Conservation (phyloP, 2,329 filamentous ascomycete genomes). For the Bipolaris bicolor region DNA sequence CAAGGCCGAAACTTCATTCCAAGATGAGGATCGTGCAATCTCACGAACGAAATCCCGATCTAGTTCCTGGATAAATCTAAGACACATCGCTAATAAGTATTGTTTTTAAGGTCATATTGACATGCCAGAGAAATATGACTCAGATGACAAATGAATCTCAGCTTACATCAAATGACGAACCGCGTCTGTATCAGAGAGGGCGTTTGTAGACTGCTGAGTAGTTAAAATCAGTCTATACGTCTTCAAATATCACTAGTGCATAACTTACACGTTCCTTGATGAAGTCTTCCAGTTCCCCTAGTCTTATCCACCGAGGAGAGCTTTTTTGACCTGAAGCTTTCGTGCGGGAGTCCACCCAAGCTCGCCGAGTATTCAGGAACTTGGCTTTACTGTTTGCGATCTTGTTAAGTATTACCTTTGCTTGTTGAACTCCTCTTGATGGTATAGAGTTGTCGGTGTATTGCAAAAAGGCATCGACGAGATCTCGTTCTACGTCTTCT, state of each 20-base stretch:
- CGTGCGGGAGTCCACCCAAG: not conserved
- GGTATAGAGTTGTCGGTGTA: not conserved
- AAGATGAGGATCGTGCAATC: not conserved
- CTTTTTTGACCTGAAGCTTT: not conserved
- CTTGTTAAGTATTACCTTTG: not conserved
- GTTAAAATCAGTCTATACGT: not conserved
- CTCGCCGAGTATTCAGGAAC: not conserved
- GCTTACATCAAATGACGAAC: not conserved
- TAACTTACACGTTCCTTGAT: not conserved
- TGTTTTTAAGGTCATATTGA: too few species aligned
- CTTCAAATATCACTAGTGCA: not conserved
- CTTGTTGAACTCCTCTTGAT: not conserved
- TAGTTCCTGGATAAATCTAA: not conserved
- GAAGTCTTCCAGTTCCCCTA: not conserved
- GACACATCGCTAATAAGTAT: not conserved
- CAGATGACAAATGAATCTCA: too few species aligned
- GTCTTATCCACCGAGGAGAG: not conserved
- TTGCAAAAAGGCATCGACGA: not conserved
- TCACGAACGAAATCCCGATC: not conserved
- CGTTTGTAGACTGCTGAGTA: not conserved
- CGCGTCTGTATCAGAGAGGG: not conserved
- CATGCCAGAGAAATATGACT: not conserved
- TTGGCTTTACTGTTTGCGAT: not conserved
- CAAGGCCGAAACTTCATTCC: not conserved
- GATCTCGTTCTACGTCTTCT: not conserved